A percentile compares a stretch with the other conserved stretches of the same genome.
Evolutionary conservation across 208 protist genomes (phyloP).

Genomic region (Leishmania aethiopica): DNA sequence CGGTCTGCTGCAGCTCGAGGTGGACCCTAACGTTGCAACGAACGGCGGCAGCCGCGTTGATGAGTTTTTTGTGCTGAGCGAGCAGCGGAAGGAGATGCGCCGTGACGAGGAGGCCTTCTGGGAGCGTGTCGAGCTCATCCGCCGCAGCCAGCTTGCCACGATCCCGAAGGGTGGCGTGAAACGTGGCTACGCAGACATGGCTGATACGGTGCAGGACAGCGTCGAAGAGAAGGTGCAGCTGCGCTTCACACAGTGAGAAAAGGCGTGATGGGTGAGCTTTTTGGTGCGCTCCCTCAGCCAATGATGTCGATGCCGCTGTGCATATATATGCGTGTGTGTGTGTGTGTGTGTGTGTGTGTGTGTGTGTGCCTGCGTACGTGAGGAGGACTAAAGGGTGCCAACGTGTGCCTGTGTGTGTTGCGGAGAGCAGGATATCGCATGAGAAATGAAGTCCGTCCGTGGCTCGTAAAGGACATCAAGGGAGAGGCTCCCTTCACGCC

Average conservation of each 20-base stretch:
- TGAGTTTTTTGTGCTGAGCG: slow-evolving; percentile 39
- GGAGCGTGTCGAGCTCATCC: slow-evolving; percentile 88
- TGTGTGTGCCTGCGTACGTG: not conserved
- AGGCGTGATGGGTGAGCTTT: not conserved
- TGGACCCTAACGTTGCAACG: slow-evolving; percentile 7
- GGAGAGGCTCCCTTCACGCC: not conserved
- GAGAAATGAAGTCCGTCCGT: not conserved
- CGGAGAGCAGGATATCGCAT: not conserved
- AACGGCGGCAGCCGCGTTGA: slow-evolving; percentile 36
- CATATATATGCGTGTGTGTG: not conserved
- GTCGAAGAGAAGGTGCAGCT: slow-evolving; percentile 85
- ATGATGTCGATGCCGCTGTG: not conserved
- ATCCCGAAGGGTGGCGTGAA: slow-evolving; percentile 60
- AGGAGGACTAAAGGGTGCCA: too few species aligned
- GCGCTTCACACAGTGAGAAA: slow-evolving; percentile 64
- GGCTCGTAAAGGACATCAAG: not conserved
- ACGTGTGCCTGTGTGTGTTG: not conserved
- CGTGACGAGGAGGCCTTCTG: slow-evolving; percentile 85
- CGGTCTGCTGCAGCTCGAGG: slow-evolving; percentile 72
- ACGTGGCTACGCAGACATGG: slow-evolving; percentile 67
- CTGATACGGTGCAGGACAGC: slow-evolving; percentile 46
- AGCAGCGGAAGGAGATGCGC: slow-evolving; percentile 77
- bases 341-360: not conserved
- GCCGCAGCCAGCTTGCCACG: slow-evolving; percentile 67
- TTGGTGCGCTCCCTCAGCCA: not conserved